Conservation (phyloP, 805 yeast genomes). For the Candida chauliodis region DNA sequence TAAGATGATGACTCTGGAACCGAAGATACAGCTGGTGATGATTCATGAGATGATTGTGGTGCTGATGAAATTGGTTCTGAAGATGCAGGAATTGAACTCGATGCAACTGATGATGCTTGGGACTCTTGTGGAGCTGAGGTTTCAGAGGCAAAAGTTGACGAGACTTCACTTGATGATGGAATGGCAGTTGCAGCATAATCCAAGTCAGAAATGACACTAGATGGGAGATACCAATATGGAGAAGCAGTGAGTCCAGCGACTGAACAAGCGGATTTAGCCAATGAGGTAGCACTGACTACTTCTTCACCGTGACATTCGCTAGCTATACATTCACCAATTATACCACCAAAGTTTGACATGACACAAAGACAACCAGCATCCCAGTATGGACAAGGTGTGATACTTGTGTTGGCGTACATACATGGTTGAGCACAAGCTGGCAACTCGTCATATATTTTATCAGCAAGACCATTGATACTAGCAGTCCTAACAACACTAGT, state of each 20-base stretch:
- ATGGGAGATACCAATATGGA: slow-evolving; percentile 29
- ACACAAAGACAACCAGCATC: slow-evolving; percentile 45
- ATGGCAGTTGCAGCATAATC: slow-evolving; percentile 18
- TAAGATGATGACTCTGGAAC: slow-evolving; percentile 6
- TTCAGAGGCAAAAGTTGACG: slow-evolving; percentile 5
- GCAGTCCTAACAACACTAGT: slow-evolving; percentile 42
- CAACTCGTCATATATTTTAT: slow-evolving; percentile 19
- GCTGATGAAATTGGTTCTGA: background rate
- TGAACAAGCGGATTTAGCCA: slow-evolving; percentile 25
- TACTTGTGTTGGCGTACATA: slow-evolving; percentile 24
- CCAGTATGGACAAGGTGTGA: slow-evolving; percentile 46
- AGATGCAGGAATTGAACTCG: background rate
- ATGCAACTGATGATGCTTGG: slow-evolving; percentile 9
- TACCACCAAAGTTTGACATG: slow-evolving; percentile 30
- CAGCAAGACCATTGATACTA: slow-evolving; percentile 37
- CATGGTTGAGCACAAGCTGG: slow-evolving; percentile 44
- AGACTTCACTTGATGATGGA: slow-evolving; percentile 12
- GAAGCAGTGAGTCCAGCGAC: slow-evolving; percentile 18
- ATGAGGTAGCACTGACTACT: slow-evolving; percentile 24
- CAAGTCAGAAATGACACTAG: slow-evolving; percentile 13
- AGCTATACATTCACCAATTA: slow-evolving; percentile 36
- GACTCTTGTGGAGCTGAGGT: slow-evolving; percentile 8
- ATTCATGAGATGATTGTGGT: background rate
- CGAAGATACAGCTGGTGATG: slow-evolving; percentile 3
- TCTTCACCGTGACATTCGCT: slow-evolving; percentile 31